Conservation (phyloP, 345 rosid species). For the Bruguiera sexangula region DNA sequence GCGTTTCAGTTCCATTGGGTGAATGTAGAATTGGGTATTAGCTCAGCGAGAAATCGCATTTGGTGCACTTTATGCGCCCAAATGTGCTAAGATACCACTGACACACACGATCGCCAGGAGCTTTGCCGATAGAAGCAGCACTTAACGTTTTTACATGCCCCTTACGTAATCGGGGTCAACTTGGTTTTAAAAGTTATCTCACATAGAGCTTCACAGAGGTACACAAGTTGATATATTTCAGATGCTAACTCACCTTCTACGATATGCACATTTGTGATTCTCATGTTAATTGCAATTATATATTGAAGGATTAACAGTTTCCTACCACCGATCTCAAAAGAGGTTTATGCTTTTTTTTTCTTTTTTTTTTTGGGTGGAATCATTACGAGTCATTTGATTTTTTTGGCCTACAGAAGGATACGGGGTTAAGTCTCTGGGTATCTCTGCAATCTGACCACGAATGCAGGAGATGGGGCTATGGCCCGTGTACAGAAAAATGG, state of each 20-base stretch:
- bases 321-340: too few species aligned
- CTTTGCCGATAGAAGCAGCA: constrained; percentile 5
- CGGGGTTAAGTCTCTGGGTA: constrained; percentile 16
- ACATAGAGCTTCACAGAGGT: too few species aligned
- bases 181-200: background rate
- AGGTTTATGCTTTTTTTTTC: too few species aligned
- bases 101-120: background rate
- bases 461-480: constrained; percentile 34
- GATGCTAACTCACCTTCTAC: too few species aligned
- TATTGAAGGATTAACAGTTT: too few species aligned
- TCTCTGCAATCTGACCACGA: constrained; percentile 30
- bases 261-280: too few species aligned
- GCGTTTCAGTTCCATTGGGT: too few species aligned
- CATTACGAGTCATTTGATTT: background rate
- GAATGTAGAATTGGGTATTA: too few species aligned
- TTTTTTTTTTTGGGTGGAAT: background rate
- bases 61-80: too few species aligned
- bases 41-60: too few species aligned
- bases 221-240: too few species aligned
- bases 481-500: constrained; percentile 20
- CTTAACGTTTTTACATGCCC: background rate
- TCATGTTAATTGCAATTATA: too few species aligned
- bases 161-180: background rate
- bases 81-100: constrained; percentile 7
- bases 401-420: constrained; percentile 17